These are phyloP conservation scores for Dissophora ornata DNA, from an alignment of 192 early-diverging fungal species.

Conservation along the genomic window DNA sequence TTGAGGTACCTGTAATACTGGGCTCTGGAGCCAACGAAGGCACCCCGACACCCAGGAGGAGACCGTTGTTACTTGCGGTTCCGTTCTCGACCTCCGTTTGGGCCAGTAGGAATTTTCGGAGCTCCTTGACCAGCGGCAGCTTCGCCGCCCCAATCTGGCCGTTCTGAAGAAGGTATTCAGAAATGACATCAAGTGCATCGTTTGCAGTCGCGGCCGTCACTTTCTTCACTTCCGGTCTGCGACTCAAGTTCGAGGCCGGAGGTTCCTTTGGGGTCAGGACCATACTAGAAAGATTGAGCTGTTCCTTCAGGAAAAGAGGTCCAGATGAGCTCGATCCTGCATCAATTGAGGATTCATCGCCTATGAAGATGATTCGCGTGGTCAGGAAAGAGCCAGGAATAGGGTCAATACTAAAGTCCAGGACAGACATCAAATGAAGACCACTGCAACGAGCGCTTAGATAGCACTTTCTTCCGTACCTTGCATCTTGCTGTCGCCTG, in stretches of 20 bases:
- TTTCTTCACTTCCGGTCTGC: slow-evolving; percentile 43
- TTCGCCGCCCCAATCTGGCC: slow-evolving; percentile 51
- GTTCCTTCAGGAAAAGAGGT: background rate
- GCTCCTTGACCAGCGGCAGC: slow-evolving; percentile 44
- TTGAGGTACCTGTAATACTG: slow-evolving; percentile 10
- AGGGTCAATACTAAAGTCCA: background rate
- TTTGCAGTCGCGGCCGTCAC: slow-evolving; percentile 35
- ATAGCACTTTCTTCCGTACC: too few species aligned
- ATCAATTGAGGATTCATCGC: too few species aligned
- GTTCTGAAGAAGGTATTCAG: slow-evolving; percentile 50
- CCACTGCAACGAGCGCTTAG: too few species aligned
- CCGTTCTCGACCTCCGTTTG: slow-evolving; percentile 45
- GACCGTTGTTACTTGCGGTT: slow-evolving; percentile 1
- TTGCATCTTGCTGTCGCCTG: slow-evolving; percentile 4
- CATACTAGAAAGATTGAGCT: slow-evolving; percentile 19
- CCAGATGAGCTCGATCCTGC: background rate
- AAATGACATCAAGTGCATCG: slow-evolving; percentile 50
- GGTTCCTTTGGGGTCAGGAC: slow-evolving; percentile 25
- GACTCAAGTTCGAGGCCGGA: slow-evolving; percentile 18
- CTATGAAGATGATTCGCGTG: too few species aligned
- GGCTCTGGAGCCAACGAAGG: background rate
- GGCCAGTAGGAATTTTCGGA: slow-evolving; percentile 38
- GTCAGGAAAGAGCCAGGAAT: background rate
- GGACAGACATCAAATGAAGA: background rate
- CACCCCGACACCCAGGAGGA: slow-evolving; percentile 15